Base-by-base conservation (phyloP, 345 rosid genomes). In the Salix koriyanagi region DNA sequence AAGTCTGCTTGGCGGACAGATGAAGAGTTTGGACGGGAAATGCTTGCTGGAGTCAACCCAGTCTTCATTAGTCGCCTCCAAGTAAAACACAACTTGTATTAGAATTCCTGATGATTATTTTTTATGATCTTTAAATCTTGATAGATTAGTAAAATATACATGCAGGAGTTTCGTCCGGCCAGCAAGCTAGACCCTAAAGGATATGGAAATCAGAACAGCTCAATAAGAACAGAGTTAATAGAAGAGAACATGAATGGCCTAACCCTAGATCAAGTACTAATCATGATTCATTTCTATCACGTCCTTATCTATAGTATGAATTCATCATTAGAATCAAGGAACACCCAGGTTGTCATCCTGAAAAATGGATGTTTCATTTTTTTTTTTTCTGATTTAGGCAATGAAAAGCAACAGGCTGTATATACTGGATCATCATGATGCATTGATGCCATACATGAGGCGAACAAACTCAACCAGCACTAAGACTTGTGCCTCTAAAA, bases 371-470 rank as follows among this genome's bases (percentile, higher is more conserved):
- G 14, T 44, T 67, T 58, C 15, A 14, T 0, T 60, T 28, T 0
- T 32, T 32, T 32, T 32, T 32, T 74, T 70, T 46, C 7, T 75
- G 19, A 52, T 71, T 71, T 79, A 94, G 92, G 97, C 97, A 69
- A 74, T 91, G 23, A 69, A 78, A 77, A 76, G 70, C 41, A 91
- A 89, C 74, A 91, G 58, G 83, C 65, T 92, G 77, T 94, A 82
- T 80, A 90, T 94, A 80, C 80, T 92, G 69, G 90, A 94, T 84
- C 91, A 94, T 76, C 97, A 94, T 14, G 98, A 94, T 30, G 87
- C 88, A 32, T 94, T 94, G 72, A 90, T 90, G 94, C 94, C 96
- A 14, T 92, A 89, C 88, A 75, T 94, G 71, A 71, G 74, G 46
- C 61, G 77, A 39, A 91, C 92, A 75, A 91, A 94, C 83, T 87